Percentiles rank a stretch among this genome's conserved stretches.
Conservation (phyloP, 352 stramenopile genomes). For the Plasmopara viticola region DNA sequence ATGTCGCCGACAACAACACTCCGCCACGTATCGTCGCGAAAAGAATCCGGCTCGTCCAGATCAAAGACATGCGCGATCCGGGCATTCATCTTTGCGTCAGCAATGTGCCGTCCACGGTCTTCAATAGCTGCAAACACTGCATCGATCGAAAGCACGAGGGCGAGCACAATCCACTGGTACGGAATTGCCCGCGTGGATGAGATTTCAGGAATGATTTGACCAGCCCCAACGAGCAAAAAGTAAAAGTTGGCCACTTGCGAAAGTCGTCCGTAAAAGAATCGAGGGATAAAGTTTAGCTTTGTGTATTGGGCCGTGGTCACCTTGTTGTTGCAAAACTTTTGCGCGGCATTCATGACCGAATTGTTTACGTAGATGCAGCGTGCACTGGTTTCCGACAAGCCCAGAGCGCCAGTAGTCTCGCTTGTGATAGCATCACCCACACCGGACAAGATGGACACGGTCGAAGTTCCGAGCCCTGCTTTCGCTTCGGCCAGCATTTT, state of each 20-base stretch:
- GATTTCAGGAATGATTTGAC: conserved; percentile 82
- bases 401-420: conserved; percentile 14
- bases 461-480: conserved; percentile 22
- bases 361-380: conserved; percentile 75
- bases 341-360: conserved; percentile 35
- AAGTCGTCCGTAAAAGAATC: conserved; percentile 79
- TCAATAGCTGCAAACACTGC: conserved; percentile 83
- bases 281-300: conserved; percentile 79
- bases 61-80: conserved; percentile 63
- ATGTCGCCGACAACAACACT: conserved; percentile 73
- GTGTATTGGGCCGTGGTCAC: conserved; percentile 85
- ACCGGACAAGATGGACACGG: conserved; percentile 20
- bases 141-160: conserved; percentile 79
- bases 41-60: conserved; percentile 28
- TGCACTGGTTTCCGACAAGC: conserved; percentile 39
- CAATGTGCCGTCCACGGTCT: conserved; percentile 65
- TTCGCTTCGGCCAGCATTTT: conserved; percentile 25
- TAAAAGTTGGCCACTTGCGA: conserved; percentile 88
- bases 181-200: conserved; percentile 80
- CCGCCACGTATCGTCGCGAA: conserved; percentile 50
- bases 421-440: conserved; percentile 12
- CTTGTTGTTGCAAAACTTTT: conserved; percentile 72
- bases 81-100: conserved; percentile 81
- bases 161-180: conserved; percentile 83
- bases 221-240: conserved; percentile 82